Evolutionary conservation across 1,284 basidiomycete species (phyloP), one percentile per base, ranked within the genome.

Genomic region (Leccinum solheimii): DNA sequence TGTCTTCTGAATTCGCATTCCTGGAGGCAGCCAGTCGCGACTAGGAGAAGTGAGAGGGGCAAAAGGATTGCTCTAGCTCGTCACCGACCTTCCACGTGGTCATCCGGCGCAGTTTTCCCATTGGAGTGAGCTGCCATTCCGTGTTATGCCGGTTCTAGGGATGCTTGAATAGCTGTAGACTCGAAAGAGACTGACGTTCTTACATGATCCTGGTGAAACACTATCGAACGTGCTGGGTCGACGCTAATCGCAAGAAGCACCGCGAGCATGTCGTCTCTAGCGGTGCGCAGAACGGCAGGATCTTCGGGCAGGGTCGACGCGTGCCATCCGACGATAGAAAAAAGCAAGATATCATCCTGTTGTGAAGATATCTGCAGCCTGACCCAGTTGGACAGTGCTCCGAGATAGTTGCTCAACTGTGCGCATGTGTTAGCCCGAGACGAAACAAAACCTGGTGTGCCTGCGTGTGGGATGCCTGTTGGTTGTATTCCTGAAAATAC

Each of bases 371-470:
- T 78, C 73, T 95, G 93, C 14, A 96, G 79, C 57, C 84, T 83
- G 38, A 94, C 90, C 95, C 95, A 97, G 74, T 94, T 95, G 34
- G 85, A 83, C 19, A 97, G 81, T 0, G 95, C 95, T 5, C 96
- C 96, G 2, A 98, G 83, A 69, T 95, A 94, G 75, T 98, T 98
- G 51, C 96, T 96, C 68, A 98, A 82, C 94, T 97, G 63, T 27
- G 49, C 10, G 38, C 3, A 30, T 19, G 8, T 3, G 61, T 69
- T 19, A 67, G 64, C 54, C n/a, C 52, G 19, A 40, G 23, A 38
- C 11, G 7, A 36, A 26, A 53, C 13, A 8, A 38, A 19, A 32
- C 30, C 9, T 21, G 21, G 26, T 8, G 14, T 43, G 71, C 82
- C 66, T 72, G 93, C 92, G 78, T 96, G 94, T 51, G 93, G 91